These are phyloP conservation scores for Entelexis paramagnoliae DNA, from an alignment of 1,139 yeast genomes.

Conservation along the genomic window DNA sequence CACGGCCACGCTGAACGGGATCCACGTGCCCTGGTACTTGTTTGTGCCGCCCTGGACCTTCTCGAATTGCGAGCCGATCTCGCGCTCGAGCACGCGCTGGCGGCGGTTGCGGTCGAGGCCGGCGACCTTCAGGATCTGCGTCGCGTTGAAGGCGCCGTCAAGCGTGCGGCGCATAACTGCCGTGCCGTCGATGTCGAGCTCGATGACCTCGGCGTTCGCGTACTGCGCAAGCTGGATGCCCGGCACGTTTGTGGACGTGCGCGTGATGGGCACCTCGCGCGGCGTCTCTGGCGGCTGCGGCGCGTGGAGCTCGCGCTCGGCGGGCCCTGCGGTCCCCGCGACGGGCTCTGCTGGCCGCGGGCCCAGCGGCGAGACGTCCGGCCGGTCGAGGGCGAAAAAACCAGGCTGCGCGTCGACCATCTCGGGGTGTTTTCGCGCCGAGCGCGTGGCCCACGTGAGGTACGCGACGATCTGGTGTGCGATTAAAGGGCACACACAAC, in stretches of 20 bases:
- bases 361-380: conserved; percentile 3
- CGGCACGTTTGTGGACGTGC: conserved; percentile 12
- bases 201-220: conserved; percentile 64
- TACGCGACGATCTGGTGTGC: conserved; percentile 4
- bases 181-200: conserved; percentile 65
- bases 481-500: conserved; percentile 2
- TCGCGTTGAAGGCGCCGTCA: conserved; percentile 97
- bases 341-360: background rate
- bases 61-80: conserved; percentile 77
- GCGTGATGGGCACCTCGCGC: conserved; percentile 17
- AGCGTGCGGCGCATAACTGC: conserved; percentile 87
- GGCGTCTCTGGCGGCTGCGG: conserved; percentile 13
- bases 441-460: conserved; percentile 8
- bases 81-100: conserved; percentile 83
- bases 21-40: conserved; percentile 97
- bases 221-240: conserved; percentile 32
- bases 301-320: background rate
- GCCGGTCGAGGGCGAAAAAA: conserved; percentile 5
- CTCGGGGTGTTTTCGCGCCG: conserved; percentile 9
- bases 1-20: conserved; percentile 57
- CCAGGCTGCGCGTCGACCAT: conserved; percentile 11
- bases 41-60: conserved; percentile 97
- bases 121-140: conserved; percentile 89
- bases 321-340: background rate
- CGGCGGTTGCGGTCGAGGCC: conserved; percentile 90